Base-by-base conservation (phyloP, 2,329 filamentous ascomycete species). In the Lasiodiplodia gonubiensis region DNA sequence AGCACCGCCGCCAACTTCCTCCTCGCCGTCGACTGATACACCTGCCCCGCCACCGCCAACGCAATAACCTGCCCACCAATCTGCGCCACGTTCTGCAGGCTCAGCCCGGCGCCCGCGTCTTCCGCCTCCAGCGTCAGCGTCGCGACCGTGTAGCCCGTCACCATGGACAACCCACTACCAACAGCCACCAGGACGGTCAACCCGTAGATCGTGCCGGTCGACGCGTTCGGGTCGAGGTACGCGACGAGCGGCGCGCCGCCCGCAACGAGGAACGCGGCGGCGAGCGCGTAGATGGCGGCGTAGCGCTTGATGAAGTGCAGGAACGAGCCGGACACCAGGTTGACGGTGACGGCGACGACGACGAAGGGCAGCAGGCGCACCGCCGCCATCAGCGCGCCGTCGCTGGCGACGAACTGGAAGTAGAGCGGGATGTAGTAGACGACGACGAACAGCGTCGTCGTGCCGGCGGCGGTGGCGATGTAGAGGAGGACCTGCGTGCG, bases 391-490 rank as follows among this genome's bases (percentile, higher is more conserved):
- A 68, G 23, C 1, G 48, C 48, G 4, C 21, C 30, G 21, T 68
- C 67, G 30, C 48, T 53, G 3, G 23, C 33, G 18, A 49, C 46
- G 33, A 57, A 68, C 11, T 66, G 55, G 33, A 60, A 60, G 25
- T 60, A 30, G 25, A 23, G 3, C 10, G 82, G 72, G 25, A 77
- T 74, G 52, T 74, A 72, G 46, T 78, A 70, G 10, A 42, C 39
- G 80, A 76, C 1, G 80, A 65, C 0, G 81, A 74, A 33, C 79
- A 68, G 54, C 83, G 39, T 42, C 39, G 39, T 42, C 5, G 39
- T 42, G 14, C 39, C 39, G 39, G 39, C 39, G 6, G 39, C 39
- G 14, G 39, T 42, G 4, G n/a, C 39, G 39, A 42, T 2, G 39
- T 42, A 42, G 39, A 42, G 39, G 4, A 42, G 39, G 39, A 42